phyloP scores from a whole-genome alignment of 2,329 filamentous ascomycete genomes.

The Alternaria incomplexa region DNA sequence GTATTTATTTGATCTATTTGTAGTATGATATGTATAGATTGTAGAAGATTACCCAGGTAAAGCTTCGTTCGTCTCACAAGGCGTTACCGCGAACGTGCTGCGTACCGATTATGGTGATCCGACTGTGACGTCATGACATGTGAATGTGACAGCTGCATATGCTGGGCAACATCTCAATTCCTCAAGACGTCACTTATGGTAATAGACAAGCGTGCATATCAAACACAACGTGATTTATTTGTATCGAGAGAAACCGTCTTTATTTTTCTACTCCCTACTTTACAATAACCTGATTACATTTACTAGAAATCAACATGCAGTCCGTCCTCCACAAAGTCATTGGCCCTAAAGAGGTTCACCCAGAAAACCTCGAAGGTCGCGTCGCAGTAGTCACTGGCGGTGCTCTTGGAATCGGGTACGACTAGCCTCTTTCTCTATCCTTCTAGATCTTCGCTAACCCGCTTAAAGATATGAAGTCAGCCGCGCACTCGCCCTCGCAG shows the following conservation, averaged over 20 bases:
- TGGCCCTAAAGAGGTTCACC: conserved; percentile 46
- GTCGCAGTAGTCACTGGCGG: background rate
- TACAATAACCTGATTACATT: too few relatives aligned
- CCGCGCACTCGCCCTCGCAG: background rate
- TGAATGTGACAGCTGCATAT: background rate
- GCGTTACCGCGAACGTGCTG: background rate
- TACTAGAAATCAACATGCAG: conserved; percentile 42
- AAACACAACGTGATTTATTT: background rate
- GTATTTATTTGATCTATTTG: too few relatives aligned
- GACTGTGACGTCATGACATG: background rate
- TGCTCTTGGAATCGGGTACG: background rate
- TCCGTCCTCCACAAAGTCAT: conserved; percentile 47
- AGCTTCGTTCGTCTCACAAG: background rate
- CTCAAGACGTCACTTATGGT: background rate
- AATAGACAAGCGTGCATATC: background rate
- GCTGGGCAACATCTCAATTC: background rate
- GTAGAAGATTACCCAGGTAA: too few relatives aligned
- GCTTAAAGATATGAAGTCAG: background rate
- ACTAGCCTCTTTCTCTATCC: background rate
- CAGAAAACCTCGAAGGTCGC: conserved; percentile 9
- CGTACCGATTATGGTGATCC: background rate
- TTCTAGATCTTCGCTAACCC: background rate
- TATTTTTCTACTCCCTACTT: too few relatives aligned
- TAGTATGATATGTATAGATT: background rate
- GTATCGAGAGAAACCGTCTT: background rate